Base-by-base conservation (phyloP, 1,284 basidiomycete species). In the Malassezia yamatoensis region DNA sequence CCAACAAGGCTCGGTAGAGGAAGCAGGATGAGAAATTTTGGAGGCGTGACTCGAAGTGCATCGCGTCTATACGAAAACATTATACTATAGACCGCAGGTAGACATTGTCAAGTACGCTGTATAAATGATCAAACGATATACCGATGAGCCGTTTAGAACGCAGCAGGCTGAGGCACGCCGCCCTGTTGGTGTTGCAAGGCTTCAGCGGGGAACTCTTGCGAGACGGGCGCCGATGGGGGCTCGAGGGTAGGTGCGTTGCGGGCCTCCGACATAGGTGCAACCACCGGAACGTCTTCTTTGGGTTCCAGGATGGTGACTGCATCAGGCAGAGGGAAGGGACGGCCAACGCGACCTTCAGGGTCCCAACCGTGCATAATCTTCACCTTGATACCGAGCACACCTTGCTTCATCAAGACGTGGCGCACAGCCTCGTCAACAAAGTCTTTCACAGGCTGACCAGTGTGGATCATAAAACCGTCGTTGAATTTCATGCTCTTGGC, bases 401-500 rank as follows among this genome's bases (percentile, higher is more conserved):
- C 94, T 79, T 99, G 94, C 76, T 90, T 87, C 73, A 99, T 85
- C 73, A 98, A 83, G 70, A 98, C 94, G 82, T 99, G 94, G 70
- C 94, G 85, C 74, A 96, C 91, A 62, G 94, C 94, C 75, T 90
- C 84, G 81, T 98, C 93, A 61, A 99, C 90, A 73, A 93, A 98
- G 78, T 98, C 94, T 62, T 85, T 81, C 55, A 85, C 86, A 71
- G 94, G 94, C 81, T 99, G 93, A 83, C 94, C 94, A 66, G 94
- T 96, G 85, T 98, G 94, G 78, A 98, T 93, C 90, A 98, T 96
- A 85, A 96, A 96, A 51, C 94, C 94, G 75, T 98, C 94, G 76
- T 91, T 96, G 82, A 99, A 98, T 80, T 99, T 99, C 94, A 98
- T 98, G 47, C 89, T 88, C 81, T 99, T 99, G 76, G 94, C 94